These are phyloP conservation scores for Colletotrichum shisoi DNA, from an alignment of 2,329 filamentous ascomycete genomes.

Conservation along the genomic window DNA sequence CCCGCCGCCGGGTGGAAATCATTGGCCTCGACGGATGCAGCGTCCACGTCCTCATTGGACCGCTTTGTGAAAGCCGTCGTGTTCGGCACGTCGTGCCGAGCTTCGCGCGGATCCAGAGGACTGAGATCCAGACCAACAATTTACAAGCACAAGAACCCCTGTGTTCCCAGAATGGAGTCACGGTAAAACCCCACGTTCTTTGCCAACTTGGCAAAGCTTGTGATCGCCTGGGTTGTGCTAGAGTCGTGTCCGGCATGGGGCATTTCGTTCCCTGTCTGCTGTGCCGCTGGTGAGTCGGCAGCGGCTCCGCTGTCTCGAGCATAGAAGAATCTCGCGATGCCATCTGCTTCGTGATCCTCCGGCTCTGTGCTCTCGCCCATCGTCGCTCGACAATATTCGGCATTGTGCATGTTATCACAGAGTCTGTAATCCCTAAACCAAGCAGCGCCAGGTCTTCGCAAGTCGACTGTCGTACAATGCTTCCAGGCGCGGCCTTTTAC, in stretches of 20 bases:
- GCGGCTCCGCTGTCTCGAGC: background rate
- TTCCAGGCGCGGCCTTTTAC: background rate
- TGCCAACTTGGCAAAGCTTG: conserved; percentile 2
- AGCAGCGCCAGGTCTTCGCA: background rate
- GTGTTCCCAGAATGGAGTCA: background rate
- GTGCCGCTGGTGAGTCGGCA: background rate
- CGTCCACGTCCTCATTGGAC: background rate
- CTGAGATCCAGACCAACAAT: no score
- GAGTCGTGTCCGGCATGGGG: background rate
- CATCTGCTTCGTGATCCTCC: background rate
- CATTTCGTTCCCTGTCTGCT: background rate
- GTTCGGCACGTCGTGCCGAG: background rate
- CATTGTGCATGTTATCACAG: background rate
- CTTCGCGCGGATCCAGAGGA: background rate
- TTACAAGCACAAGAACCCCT: background rate
- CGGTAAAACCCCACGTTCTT: background rate
- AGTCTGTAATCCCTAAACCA: background rate
- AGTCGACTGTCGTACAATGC: background rate
- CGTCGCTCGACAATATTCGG: no score
- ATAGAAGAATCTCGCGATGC: background rate
- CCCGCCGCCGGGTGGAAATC: background rate
- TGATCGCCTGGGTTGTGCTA: background rate
- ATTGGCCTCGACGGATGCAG: background rate
- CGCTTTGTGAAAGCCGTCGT: background rate
- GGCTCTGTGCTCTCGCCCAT: background rate